A percentile compares a stretch with the other conserved stretches of the same genome.
Evolutionary conservation across 768 basidiomycete species (phyloP).

Genomic region (Kwoniella sp.): DNA sequence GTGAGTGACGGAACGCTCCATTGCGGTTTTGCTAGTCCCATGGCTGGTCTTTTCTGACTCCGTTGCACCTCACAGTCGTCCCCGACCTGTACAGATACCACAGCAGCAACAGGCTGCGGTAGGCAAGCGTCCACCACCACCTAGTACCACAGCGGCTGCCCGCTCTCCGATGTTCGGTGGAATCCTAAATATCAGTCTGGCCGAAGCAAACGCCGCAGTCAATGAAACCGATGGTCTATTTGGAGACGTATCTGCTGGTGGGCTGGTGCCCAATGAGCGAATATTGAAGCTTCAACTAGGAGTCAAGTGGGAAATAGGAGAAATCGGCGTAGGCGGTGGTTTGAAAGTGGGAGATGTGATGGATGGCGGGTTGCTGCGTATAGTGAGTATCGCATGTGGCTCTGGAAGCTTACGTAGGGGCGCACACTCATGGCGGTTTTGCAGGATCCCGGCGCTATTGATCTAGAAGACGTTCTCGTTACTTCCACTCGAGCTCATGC

Average conservation of each 20-base stretch:
- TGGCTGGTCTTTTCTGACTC: not conserved
- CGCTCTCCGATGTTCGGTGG: constrained; percentile 63
- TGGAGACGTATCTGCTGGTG: constrained; percentile 26
- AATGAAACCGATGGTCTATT: constrained; percentile 35
- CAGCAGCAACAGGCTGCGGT: constrained; percentile 23
- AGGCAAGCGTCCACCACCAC: constrained; percentile 16
- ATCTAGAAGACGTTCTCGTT: constrained; percentile 71
- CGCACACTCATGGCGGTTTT: not conserved
- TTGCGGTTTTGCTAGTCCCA: not conserved
- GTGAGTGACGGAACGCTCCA: constrained; percentile 58
- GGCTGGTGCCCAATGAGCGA: constrained; percentile 62
- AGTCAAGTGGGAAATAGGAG: constrained; percentile 77
- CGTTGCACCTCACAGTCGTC: constrained; percentile 14
- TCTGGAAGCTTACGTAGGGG: not conserved
- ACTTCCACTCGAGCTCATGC: constrained; percentile 70
- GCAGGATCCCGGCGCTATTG: constrained; percentile 70
- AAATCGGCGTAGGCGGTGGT: constrained; percentile 66
- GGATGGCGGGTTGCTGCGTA: constrained; percentile 59
- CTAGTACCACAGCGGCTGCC: constrained; percentile 10
- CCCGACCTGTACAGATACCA: constrained; percentile 5
- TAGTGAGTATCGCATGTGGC: constrained; percentile 61
- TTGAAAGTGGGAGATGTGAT: constrained; percentile 62
- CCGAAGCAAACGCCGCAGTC: constrained; percentile 33
- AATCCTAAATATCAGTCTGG: constrained; percentile 71
- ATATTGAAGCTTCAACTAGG: constrained; percentile 70